Evolutionary conservation across 1,284 basidiomycete species (phyloP), one percentile per base, ranked within the genome.

Genomic region (Schizopora paradoxa): DNA sequence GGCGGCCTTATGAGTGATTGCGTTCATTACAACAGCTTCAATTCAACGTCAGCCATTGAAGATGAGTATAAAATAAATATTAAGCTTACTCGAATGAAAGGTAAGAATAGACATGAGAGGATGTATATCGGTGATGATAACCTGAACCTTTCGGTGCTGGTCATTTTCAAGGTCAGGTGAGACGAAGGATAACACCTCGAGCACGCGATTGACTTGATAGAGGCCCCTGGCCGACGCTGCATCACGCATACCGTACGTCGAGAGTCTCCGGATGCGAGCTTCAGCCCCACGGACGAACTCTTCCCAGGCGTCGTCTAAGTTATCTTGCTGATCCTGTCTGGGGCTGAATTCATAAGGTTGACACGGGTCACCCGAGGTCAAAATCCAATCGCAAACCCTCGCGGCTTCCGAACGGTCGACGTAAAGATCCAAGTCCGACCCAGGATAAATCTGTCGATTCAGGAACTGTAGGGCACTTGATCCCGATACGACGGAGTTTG

Each of bases 391-490:
- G 7, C 37, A 19, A 5, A 39, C 6, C 4, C 5, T 25, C n/a
- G 6, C 37, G 22, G 37, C 37, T 4, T 51, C 38, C 7, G 38
- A 32, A 31, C 51, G 56, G 10, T 65, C 58, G 6, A 66, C 62
- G 52, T 74, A 77, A 3, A 76, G 28, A 44, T 77, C 74, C 1
- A 77, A 66, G 54, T 76, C 74, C 3, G 71, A 62, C 13, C 66
- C 63, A 1, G 65, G 65, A 52, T 75, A 77, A 21, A 59, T 53
- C 1, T 59, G 55, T 7, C 74, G 54, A 34, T 68, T 67, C 37
- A 77, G 62, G 54, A 76, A 72, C 51, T 76, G 74, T 5, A 77
- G 64, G 1, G 68, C 74, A 23, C 57, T 61, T 0, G 74, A 77
- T 11, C 75, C 75, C 1, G 74, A 76, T 19, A 77, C 64, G 10